These are phyloP conservation scores for Apiospora arundinis DNA, from an alignment of 2,329 filamentous ascomycete genomes.

Conservation along the genomic window DNA sequence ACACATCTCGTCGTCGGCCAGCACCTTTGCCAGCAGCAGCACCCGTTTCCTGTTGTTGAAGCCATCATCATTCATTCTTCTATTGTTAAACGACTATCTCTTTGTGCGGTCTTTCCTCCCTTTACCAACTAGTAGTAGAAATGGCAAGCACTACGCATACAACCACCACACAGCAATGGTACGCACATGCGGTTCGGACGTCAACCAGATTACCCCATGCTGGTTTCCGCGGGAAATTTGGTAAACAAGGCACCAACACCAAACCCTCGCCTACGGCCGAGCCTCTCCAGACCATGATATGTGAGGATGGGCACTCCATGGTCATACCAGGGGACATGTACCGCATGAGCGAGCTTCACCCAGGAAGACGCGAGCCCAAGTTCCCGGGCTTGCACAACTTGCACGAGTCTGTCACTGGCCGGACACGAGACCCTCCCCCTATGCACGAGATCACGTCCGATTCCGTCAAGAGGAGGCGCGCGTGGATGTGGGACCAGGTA, in stretches of 20 bases:
- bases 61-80: too few relatives aligned
- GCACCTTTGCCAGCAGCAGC: too few relatives aligned
- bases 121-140: too few relatives aligned
- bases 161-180: not conserved
- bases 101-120: too few relatives aligned
- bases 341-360: slow-evolving; percentile 15
- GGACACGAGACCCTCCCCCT: not conserved
- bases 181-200: not conserved
- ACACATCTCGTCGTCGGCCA: too few relatives aligned
- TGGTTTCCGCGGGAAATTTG: not conserved
- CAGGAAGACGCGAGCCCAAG: slow-evolving; percentile 23
- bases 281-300: not conserved
- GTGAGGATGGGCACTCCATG: not conserved
- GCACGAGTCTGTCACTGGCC: slow-evolving; percentile 18
- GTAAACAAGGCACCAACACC: slow-evolving; percentile 18
- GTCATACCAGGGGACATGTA: slow-evolving; percentile 24
- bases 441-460: not conserved
- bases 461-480: not conserved
- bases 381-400: slow-evolving; percentile 24
- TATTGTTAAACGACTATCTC: too few relatives aligned
- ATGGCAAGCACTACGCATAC: not conserved
- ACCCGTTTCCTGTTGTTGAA: too few relatives aligned
- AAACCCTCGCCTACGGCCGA: not conserved
- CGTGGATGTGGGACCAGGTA: slow-evolving; percentile 16
- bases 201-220: not conserved